phyloP scores from a whole-genome alignment of 2,329 filamentous ascomycete genomes.

The Colletotrichum eremochloae region DNA sequence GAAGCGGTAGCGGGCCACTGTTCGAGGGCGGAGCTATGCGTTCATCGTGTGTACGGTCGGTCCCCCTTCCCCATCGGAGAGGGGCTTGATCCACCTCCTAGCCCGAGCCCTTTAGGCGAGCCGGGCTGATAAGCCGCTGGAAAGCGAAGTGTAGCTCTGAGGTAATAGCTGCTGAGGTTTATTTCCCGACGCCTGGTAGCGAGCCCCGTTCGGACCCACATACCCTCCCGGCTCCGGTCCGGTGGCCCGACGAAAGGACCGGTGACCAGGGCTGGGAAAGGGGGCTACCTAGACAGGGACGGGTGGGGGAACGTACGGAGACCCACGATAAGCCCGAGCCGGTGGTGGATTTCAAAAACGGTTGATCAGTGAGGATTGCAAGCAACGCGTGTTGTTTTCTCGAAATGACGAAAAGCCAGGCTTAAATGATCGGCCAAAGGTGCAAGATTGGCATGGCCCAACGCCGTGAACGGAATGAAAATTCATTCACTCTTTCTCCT shows the following conservation, averaged over 20 bases:
- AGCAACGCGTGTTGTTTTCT: neutral
- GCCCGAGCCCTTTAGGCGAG: too few species aligned
- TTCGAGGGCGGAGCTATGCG: neutral
- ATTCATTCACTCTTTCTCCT: neutral
- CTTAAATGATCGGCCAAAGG: too few species aligned
- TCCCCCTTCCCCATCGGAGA: neutral
- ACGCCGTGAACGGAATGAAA: neutral
- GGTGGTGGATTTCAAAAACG: neutral
- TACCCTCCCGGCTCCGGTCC: slow-evolving; percentile 5
- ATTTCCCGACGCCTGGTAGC: neutral
- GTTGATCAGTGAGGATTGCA: too few species aligned
- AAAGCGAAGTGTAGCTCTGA: neutral
- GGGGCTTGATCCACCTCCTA: neutral
- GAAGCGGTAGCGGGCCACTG: neutral
- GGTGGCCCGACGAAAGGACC: neutral
- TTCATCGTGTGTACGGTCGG: neutral
- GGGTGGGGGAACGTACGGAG: neutral
- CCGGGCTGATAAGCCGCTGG: neutral
- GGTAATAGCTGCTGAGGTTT: neutral
- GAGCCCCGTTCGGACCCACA: neutral
- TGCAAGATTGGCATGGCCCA: neutral
- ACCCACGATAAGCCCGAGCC: neutral
- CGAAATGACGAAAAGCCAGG: neutral
- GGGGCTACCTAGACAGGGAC: neutral
- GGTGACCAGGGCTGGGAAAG: neutral